phyloP scores from a whole-genome alignment of 2,329 filamentous ascomycete species.

The Beauveria varroae region DNA sequence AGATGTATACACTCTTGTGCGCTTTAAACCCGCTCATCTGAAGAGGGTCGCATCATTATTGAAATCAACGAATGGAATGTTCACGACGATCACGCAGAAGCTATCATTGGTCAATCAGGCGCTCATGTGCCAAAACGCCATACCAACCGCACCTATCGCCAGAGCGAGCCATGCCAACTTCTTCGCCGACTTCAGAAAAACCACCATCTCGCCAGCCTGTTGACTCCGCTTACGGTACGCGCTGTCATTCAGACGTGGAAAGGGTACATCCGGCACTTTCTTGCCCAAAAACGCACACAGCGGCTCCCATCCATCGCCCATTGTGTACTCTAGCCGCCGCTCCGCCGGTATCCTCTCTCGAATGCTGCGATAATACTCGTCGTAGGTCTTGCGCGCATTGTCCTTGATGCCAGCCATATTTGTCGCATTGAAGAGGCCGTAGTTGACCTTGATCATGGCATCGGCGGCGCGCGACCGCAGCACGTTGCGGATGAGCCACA shows the following conservation, averaged over 20 bases:
- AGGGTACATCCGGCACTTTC: constrained; percentile 19
- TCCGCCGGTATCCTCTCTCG: constrained; percentile 16
- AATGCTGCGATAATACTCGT: constrained; percentile 21
- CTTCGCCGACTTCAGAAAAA: background rate
- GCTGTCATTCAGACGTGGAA: constrained; percentile 22
- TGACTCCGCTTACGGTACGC: background rate
- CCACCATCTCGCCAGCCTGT: background rate
- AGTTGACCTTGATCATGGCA: background rate
- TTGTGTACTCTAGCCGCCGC: constrained; percentile 21
- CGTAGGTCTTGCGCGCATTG: constrained; percentile 17
- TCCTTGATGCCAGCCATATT: background rate
- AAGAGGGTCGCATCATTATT: too few relatives aligned
- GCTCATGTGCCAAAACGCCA: background rate
- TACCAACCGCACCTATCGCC: background rate
- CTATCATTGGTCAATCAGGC: too few relatives aligned
- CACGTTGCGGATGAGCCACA: background rate
- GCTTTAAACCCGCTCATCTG: too few relatives aligned
- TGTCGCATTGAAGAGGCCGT: background rate
- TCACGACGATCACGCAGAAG: too few relatives aligned
- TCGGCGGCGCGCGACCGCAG: constrained; percentile 13
- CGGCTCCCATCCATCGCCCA: constrained; percentile 25
- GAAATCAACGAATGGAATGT: too few relatives aligned
- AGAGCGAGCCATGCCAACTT: background rate
- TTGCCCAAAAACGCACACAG: constrained; percentile 27
- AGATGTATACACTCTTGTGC: too few relatives aligned